A percentile compares a stretch with the other conserved stretches of the same genome.
These are phyloP conservation scores for Scutellaria barbata DNA, from an alignment of 257 asterid genomes.

Conservation along the genomic window DNA sequence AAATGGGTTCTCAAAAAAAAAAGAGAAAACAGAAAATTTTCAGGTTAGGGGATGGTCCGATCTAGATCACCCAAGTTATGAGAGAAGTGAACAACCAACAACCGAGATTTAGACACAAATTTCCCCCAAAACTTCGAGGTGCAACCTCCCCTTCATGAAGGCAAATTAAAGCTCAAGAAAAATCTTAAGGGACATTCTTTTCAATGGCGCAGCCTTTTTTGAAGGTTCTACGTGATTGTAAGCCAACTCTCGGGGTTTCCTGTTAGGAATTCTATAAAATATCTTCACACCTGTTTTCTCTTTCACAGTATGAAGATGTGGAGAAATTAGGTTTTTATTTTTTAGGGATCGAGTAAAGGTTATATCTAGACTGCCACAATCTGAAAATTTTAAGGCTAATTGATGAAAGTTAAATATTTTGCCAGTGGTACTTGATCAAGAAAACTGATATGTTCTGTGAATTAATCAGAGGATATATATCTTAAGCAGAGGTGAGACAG, in stretches of 20 bases:
- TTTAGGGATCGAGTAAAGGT: not conserved
- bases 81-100: not conserved
- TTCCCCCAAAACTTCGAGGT: too few species aligned
- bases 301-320: not conserved
- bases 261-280: not conserved
- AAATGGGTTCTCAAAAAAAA: not conserved
- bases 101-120: not conserved
- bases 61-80: not conserved
- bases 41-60: not conserved
- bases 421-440: not conserved
- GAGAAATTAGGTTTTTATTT: not conserved
- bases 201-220: not conserved
- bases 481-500: slow-evolving; percentile 21
- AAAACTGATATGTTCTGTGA: not conserved
- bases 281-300: not conserved
- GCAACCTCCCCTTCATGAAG: not conserved
- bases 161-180: not conserved
- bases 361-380: not conserved
- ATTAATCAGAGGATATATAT: not conserved
- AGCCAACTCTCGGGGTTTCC: not conserved
- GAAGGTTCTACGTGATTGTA: not conserved
- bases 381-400: not conserved
- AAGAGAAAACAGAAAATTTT: not conserved
- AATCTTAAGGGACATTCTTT: not conserved
- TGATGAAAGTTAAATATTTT: not conserved